Evolutionary conservation across 768 basidiomycete genomes (phyloP).

Genomic region (Trametes gibbosa): DNA sequence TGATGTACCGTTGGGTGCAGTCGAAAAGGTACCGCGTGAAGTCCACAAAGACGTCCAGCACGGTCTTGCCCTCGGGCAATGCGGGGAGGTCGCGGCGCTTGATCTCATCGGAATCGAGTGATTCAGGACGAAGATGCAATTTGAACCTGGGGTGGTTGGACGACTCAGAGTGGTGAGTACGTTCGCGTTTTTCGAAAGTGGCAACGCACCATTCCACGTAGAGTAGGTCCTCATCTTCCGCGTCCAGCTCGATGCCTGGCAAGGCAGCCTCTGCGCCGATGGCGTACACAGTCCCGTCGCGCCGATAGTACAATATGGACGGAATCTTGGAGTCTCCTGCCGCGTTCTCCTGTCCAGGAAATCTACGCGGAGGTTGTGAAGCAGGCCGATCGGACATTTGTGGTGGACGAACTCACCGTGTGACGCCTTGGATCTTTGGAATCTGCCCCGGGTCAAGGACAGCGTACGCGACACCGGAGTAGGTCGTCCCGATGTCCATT

Average conservation of each 20-base stretch:
- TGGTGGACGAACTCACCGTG: conserved; percentile 19
- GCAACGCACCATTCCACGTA: conserved; percentile 17
- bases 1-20: conserved; percentile 47
- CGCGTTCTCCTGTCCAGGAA: conserved; percentile 40
- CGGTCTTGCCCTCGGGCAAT: conserved; percentile 22
- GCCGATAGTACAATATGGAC: conserved; percentile 46
- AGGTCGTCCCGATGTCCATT: conserved; percentile 54
- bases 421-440: conserved; percentile 46
- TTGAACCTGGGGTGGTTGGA: conserved; percentile 17
- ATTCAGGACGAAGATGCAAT: conserved; percentile 17
- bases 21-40: conserved; percentile 45
- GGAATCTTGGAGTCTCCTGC: conserved; percentile 47
- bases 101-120: conserved; percentile 7
- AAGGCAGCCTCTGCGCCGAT: conserved; percentile 45
- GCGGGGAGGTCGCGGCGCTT: conserved; percentile 5
- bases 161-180: no score
- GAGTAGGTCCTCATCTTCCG: conserved; percentile 37
- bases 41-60: conserved; percentile 45
- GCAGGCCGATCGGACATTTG: neutral
- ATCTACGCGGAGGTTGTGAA: conserved; percentile 21
- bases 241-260: conserved; percentile 38
- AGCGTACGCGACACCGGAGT: conserved; percentile 47
- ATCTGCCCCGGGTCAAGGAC: conserved; percentile 36
- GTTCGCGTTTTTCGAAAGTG: neutral
- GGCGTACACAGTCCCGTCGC: conserved; percentile 37